Base-by-base conservation (phyloP, 2,329 filamentous ascomycete species). In the Ceratocystis cubensis region DNA sequence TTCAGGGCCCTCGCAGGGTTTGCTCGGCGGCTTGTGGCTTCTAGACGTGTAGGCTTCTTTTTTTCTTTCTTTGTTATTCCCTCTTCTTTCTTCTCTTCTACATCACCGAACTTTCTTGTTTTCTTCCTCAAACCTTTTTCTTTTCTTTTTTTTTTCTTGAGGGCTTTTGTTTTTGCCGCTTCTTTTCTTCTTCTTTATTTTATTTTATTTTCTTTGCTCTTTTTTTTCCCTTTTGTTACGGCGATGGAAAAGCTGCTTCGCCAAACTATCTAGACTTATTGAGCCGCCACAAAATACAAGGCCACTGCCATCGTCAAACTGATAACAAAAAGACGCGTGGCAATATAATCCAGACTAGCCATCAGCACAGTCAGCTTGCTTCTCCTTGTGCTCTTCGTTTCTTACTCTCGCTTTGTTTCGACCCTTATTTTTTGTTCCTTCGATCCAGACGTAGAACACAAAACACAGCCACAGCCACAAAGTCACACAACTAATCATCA, bases 91-190 rank as follows among this genome's bases (percentile, higher is more conserved):
- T 66, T 25, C 22, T 61, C 22, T 56, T 17, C 33, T 48, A 22
- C 67, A 66, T 65, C 66, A 65, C 65, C 69, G 69, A 65, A 62
- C 63, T 56, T 63, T 65, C 66, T 67, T 56, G 64, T 66, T 69
- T 67, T 65, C 68, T 64, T 66, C 53, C 37, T 67, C 45, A 13
- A n/a, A 5, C 50, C 46, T 57, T 46, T 25, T 56, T 62, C 41
- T 22, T 63, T 65, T 65, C 50, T 22, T n/a, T 56, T 45, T 53
- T 22, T 44, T 46, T 63, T 65, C 56, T 64, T 6, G 50, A 61
- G 22, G 30, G 30, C 33, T 59, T 53, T 46, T 41, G 25, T 46
- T 65, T 28, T 65, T 59, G 44, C 5, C n/a, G 53, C 30, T 37
- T 57, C 41, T 22, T 59, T 57, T 41, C 46, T 45, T 59, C 13